Evolutionary conservation across 164 flowering plant genomes (phyloP), one percentile per base, ranked within the genome.

Genomic region (Magnolia kwangsiensis): DNA sequence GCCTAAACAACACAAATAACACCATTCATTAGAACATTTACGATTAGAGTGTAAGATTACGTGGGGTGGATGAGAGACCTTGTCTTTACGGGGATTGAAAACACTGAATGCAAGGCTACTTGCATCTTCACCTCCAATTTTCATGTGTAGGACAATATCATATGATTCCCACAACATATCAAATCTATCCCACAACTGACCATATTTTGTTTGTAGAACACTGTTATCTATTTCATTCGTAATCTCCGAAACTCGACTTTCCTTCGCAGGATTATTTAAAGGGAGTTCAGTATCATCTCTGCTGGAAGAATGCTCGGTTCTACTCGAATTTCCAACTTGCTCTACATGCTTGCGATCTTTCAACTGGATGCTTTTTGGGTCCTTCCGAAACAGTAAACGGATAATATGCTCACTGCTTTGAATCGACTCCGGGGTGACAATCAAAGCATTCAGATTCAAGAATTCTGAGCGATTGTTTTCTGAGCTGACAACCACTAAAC

Each of bases 401-500:
- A 90, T 21, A 18, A 86, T 70, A 50, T 86, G 88, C 61, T 89
- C 85, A 74, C 72, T 86, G 71, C 81, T 27, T 37, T 68, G 79
- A 27, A 74, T 76, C 14, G 19, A 75, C 6, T 72, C 80, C 81
- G 82, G 67, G 72, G 84, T 79, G 2, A 92, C 61, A 72, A 76
- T 61, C 11, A 86, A 67, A 10, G 82, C 86, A 75, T 74, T 81
- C 24, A 80, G 75, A 74, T 81, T 75, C 3, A 11, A 6, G 67
- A 74, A 45, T 23, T 55, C n/a, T 0, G 78, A 67, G 50, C 31
- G 24, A 50, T 72, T 67, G 21, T 16, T 73, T 49, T 77, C 70
- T 0, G 77, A 59, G 31, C 74, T 72, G 72, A 89, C 80, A 29
- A 87, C 80, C 49, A 91, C 89, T 5, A 91, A 86, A 69, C 93